Percentiles rank a stretch among this genome's conserved stretches.
phyloP scores from a whole-genome alignment of 495 filamentous ascomycete species.

The Xylaria bambusicola region DNA sequence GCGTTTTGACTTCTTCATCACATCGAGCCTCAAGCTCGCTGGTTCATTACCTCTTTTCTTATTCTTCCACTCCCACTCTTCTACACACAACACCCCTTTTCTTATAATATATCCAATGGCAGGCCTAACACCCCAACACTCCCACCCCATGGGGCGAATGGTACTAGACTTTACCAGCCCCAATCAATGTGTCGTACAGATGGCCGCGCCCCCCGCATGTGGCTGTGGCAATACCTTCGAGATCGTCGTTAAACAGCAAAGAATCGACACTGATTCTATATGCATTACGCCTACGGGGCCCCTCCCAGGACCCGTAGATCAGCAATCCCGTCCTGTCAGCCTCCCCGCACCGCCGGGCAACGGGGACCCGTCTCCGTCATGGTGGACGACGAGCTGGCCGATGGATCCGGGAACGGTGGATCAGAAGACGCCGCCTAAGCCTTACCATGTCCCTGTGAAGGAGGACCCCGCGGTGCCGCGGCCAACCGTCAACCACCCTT shows the following conservation, averaged over 20 bases:
- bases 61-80: background rate
- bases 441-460: background rate
- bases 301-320: background rate
- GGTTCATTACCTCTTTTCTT: background rate
- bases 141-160: conserved; percentile 40
- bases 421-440: background rate
- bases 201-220: conserved; percentile 17
- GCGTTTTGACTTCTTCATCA: conserved; percentile 1
- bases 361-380: background rate
- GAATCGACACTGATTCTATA: conserved; percentile 21
- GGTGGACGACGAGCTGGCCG: conserved; percentile 1
- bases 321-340: background rate
- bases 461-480: background rate
- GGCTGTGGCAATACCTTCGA: conserved; percentile 23
- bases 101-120: background rate
- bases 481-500: too few species aligned
- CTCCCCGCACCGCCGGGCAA: background rate
- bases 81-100: background rate
- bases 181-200: conserved; percentile 22
- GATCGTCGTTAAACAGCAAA: conserved; percentile 22
- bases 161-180: conserved; percentile 20
- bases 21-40: background rate
- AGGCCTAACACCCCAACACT: conserved; percentile 17
- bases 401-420: background rate
- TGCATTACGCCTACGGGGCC: conserved; percentile 27